Percentiles rank a stretch among this genome's conserved stretches.
Conservation (phyloP, 495 filamentous ascomycete genomes). For the Podospora pseudopauciseta region DNA sequence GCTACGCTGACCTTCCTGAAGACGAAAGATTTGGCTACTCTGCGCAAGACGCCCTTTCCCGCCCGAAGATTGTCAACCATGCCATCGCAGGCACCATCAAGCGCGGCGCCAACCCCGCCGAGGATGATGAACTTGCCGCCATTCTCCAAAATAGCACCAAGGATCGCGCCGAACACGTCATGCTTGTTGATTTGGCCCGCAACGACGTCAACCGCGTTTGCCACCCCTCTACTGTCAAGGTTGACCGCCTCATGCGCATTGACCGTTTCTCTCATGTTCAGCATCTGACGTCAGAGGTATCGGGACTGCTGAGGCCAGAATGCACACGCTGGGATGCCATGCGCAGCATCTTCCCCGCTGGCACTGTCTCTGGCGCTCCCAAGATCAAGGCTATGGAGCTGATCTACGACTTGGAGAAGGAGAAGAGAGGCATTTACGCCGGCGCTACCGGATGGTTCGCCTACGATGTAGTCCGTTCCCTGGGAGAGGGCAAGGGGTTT, state of each 20-base stretch:
- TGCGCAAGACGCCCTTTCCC: slow-evolving; percentile 29
- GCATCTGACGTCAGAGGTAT: slow-evolving; percentile 93
- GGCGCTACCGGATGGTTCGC: slow-evolving; percentile 96
- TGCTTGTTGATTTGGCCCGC: slow-evolving; percentile 95
- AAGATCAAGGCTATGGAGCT: slow-evolving; percentile 97
- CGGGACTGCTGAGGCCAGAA: slow-evolving; percentile 72
- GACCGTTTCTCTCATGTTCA: slow-evolving; percentile 96
- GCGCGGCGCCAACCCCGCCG: slow-evolving; percentile 72
- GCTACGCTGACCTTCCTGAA: slow-evolving; percentile 28
- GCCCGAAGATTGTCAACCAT: slow-evolving; percentile 87
- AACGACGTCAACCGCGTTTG: slow-evolving; percentile 97
- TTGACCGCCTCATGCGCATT: slow-evolving; percentile 92
- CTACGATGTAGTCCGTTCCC: slow-evolving; percentile 52
- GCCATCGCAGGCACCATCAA: slow-evolving; percentile 95
- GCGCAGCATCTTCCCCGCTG: slow-evolving; percentile 91
- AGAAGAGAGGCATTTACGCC: slow-evolving; percentile 93
- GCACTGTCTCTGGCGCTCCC: slow-evolving; percentile 88
- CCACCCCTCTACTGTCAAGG: slow-evolving; percentile 80
- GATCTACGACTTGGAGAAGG: slow-evolving; percentile 87
- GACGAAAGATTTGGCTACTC: slow-evolving; percentile 30
- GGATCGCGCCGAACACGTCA: slow-evolving; percentile 96
- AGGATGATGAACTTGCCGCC: slow-evolving; percentile 74
- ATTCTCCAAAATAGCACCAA: slow-evolving; percentile 79
- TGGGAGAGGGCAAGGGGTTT: slow-evolving; percentile 31
- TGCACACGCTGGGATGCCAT: slow-evolving; percentile 95